Conservation (phyloP, 768 basidiomycete genomes). For the Gloeophyllum trabeum region DNA sequence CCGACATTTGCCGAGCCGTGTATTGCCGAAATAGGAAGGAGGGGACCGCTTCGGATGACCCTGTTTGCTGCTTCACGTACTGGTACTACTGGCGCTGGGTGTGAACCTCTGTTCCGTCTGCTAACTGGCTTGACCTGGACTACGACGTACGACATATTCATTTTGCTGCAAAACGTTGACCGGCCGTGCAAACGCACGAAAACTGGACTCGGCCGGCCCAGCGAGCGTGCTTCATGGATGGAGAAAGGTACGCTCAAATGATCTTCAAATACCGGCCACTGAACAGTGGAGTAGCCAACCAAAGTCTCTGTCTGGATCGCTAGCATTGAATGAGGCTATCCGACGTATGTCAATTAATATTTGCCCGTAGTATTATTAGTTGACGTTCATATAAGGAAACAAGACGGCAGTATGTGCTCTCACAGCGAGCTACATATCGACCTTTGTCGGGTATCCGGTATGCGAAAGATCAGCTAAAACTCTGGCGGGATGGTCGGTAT, state of each 20-base stretch:
- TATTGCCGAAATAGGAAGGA: too few species aligned
- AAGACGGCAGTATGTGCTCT: constrained; percentile 87
- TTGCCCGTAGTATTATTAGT: background rate
- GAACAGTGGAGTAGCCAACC: constrained; percentile 38
- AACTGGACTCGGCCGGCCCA: constrained; percentile 62
- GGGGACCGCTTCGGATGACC: too few species aligned
- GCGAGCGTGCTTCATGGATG: constrained; percentile 69
- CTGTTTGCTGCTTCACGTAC: too few species aligned
- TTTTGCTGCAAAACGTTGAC: too few species aligned
- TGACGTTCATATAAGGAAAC: constrained; percentile 38
- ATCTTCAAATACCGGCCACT: constrained; percentile 3
- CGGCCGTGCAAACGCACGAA: too few species aligned
- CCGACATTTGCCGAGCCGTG: too few species aligned
- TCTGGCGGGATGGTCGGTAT: too few species aligned
- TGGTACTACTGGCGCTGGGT: too few species aligned
- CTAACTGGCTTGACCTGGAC: too few species aligned
- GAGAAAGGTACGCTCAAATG: constrained; percentile 37
- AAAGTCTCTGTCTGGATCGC: constrained; percentile 53
- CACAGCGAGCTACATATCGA: constrained; percentile 85
- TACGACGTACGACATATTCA: too few species aligned
- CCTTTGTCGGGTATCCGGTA: constrained; percentile 85
- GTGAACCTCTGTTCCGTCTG: too few species aligned
- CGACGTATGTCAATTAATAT: constrained; percentile 35
- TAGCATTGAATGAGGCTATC: constrained; percentile 51
- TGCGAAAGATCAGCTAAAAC: constrained; percentile 9